These are phyloP conservation scores for Phytophthora cactorum DNA, from an alignment of 352 stramenopile species.

Conservation along the genomic window DNA sequence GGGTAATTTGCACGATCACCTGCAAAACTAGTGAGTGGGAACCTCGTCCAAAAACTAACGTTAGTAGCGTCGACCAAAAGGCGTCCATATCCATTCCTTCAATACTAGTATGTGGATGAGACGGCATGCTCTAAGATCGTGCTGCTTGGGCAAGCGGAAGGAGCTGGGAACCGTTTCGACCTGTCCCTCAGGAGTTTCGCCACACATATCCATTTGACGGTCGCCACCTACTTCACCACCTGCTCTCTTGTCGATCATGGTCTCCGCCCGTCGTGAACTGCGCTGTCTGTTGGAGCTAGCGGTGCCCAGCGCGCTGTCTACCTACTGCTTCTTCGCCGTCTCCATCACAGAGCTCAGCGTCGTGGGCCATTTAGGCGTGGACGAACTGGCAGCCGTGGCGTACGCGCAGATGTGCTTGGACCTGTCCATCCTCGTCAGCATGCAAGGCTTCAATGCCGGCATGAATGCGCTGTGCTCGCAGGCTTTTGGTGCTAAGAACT, in stretches of 20 bases:
- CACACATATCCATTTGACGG: slow-evolving; percentile 17
- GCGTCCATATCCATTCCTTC: not conserved
- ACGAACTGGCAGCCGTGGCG: slow-evolving; percentile 78
- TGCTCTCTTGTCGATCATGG: slow-evolving; percentile 22
- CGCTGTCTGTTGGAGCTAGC: slow-evolving; percentile 60
- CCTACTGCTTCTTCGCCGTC: slow-evolving; percentile 83
- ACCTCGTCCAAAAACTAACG: too few species aligned
- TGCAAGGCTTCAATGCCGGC: slow-evolving; percentile 82
- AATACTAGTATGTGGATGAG: not conserved
- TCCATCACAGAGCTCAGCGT: slow-evolving; percentile 85
- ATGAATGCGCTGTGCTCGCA: slow-evolving; percentile 87
- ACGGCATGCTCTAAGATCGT: not conserved
- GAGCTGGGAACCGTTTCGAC: not conserved
- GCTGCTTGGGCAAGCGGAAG: not conserved
- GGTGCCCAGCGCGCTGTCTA: slow-evolving; percentile 62
- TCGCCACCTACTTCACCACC: slow-evolving; percentile 4
- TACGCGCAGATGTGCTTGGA: slow-evolving; percentile 85
- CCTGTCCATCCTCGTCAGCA: slow-evolving; percentile 78
- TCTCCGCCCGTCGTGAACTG: slow-evolving; percentile 42
- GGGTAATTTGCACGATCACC: too few species aligned
- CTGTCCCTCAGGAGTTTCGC: slow-evolving; percentile 4
- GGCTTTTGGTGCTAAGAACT: slow-evolving; percentile 87
- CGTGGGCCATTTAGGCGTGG: slow-evolving; percentile 78
- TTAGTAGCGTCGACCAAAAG: not conserved
- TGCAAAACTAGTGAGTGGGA: too few species aligned